Percentiles rank a stretch among this genome's conserved stretches.
Evolutionary conservation across 2,329 filamentous ascomycete genomes (phyloP).

Genomic region (Cordyceps sp.): DNA sequence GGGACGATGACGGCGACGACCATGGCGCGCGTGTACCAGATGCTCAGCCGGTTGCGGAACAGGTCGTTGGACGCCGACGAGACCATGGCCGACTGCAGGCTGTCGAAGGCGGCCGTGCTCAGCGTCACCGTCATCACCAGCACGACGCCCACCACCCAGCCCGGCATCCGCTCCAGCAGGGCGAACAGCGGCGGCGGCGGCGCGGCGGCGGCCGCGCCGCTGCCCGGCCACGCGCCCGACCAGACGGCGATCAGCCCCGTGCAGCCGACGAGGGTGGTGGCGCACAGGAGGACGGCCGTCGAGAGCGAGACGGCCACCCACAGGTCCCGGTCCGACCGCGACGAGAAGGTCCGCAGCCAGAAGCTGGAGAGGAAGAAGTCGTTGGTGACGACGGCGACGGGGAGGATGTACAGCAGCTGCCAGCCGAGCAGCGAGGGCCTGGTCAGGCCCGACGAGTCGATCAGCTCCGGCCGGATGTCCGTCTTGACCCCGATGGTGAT

Average conservation of each 20-base stretch:
- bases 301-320: slow-evolving; percentile 59
- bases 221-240: slow-evolving; percentile 55
- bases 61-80: slow-evolving; percentile 73
- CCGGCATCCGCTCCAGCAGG: slow-evolving; percentile 53
- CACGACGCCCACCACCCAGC: slow-evolving; percentile 69
- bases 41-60: slow-evolving; percentile 64
- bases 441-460: slow-evolving; percentile 53
- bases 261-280: slow-evolving; percentile 56
- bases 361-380: slow-evolving; percentile 76
- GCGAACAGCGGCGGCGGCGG: slow-evolving; percentile 55
- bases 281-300: slow-evolving; percentile 44
- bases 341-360: slow-evolving; percentile 73
- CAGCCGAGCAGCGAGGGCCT: slow-evolving; percentile 57
- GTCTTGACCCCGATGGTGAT: slow-evolving; percentile 65
- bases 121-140: slow-evolving; percentile 67
- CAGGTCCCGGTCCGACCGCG: slow-evolving; percentile 62
- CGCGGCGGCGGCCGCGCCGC: too few species aligned
- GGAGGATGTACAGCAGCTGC: slow-evolving; percentile 74
- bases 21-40: slow-evolving; percentile 53
- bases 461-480: slow-evolving; percentile 50
- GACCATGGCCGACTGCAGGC: slow-evolving; percentile 68
- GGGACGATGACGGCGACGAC: slow-evolving; percentile 63
- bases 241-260: slow-evolving; percentile 63
- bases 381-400: slow-evolving; percentile 66
- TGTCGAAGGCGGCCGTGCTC: slow-evolving; percentile 66